Conservation (phyloP, 768 basidiomycete genomes). For the Leccinum barrowsii region DNA sequence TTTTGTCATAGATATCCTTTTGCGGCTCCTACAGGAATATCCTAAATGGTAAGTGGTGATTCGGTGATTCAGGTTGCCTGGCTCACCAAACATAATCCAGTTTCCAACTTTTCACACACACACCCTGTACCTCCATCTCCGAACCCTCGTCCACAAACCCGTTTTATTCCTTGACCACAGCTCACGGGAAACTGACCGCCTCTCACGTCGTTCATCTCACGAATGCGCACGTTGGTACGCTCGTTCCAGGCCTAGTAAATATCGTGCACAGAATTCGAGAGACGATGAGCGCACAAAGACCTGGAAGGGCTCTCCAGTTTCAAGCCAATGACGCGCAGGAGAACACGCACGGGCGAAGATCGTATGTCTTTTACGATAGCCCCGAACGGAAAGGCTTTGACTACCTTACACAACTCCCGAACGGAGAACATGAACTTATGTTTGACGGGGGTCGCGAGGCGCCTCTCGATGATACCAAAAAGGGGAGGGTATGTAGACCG, state of each 20-base stretch:
- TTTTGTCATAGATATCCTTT: constrained; percentile 57
- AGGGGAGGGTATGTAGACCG: constrained; percentile 19
- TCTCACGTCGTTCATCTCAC: constrained; percentile 51
- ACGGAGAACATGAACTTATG: constrained; percentile 50
- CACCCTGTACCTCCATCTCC: constrained; percentile 38
- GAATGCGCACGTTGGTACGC: constrained; percentile 47
- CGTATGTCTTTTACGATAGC: constrained; percentile 57
- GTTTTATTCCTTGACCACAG: constrained; percentile 40
- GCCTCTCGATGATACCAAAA: constrained; percentile 5
- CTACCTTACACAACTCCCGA: constrained; percentile 64
- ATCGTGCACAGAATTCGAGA: constrained; percentile 39
- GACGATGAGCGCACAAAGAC: constrained; percentile 63
- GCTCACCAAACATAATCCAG: constrained; percentile 12
- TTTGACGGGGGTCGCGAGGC: constrained; percentile 58
- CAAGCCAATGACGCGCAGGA: constrained; percentile 2
- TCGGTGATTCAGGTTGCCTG: constrained; percentile 5
- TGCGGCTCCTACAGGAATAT: constrained; percentile 49
- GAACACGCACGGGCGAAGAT: constrained; percentile 38
- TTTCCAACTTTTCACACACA: constrained; percentile 43
- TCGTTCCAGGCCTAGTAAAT: constrained; percentile 41
- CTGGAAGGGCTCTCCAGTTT: constrained; percentile 37
- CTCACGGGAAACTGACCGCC: constrained; percentile 38
- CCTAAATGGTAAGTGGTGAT: constrained; percentile 31
- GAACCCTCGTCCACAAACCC: constrained; percentile 20
- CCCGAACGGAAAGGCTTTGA: constrained; percentile 44